Percentiles rank a stretch among this genome's conserved stretches.
These are phyloP conservation scores for Candida endomychidarum DNA, from an alignment of 805 yeast species.

Conservation along the genomic window DNA sequence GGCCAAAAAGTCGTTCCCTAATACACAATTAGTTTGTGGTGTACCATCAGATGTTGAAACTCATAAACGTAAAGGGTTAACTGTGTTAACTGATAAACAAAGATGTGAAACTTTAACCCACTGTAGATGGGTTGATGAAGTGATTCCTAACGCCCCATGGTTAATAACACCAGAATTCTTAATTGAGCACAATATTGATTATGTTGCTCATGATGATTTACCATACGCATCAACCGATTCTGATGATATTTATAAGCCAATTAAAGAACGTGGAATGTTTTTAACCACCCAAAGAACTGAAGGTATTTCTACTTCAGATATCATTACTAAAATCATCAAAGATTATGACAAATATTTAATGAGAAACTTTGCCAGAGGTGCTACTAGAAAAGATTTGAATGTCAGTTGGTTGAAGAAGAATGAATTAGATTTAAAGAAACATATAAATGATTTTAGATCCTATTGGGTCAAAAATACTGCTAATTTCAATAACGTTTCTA, in stretches of 20 bases:
- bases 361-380: conserved; percentile 98
- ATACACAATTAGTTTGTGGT: conserved; percentile 85
- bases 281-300: conserved; percentile 95
- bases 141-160: conserved; percentile 95
- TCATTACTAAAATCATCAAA: conserved; percentile 89
- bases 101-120: conserved; percentile 89
- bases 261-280: conserved; percentile 87
- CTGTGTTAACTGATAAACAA: conserved; percentile 85
- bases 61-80: conserved; percentile 88
- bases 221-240: conserved; percentile 89
- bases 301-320: conserved; percentile 93
- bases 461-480: conserved; percentile 78
- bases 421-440: conserved; percentile 90
- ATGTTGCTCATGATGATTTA: conserved; percentile 95
- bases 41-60: conserved; percentile 89
- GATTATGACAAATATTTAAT: conserved; percentile 95
- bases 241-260: conserved; percentile 91
- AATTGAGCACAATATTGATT: conserved; percentile 78
- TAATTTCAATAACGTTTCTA: conserved; percentile 67
- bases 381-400: conserved; percentile 91
- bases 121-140: conserved; percentile 98
- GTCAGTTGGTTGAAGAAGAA: conserved; percentile 98
- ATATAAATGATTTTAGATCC: conserved; percentile 81
- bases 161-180: conserved; percentile 82
- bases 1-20: conserved; percentile 87